A percentile compares a stretch with the other conserved stretches of the same genome.
phyloP scores from a whole-genome alignment of 345 rosid genomes.

The Pistacia atlantica region DNA sequence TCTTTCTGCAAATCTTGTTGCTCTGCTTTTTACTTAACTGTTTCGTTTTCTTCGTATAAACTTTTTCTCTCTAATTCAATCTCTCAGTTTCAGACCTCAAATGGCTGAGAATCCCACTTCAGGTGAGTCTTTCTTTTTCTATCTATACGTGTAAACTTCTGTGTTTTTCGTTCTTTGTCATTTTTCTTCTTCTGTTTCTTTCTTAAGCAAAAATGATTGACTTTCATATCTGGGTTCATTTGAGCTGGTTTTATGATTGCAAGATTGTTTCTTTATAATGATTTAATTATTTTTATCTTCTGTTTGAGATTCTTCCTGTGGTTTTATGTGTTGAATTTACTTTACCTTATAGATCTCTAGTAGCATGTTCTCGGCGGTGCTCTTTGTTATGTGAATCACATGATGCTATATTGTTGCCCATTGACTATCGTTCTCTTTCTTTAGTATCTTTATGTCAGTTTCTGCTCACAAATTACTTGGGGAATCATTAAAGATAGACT shows the following conservation, averaged over 20 bases:
- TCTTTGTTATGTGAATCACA: background rate
- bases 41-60: no score
- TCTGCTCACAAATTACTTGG: slow-evolving; percentile 6
- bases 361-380: background rate
- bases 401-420: background rate
- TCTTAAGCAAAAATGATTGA: background rate
- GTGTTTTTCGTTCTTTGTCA: slow-evolving; percentile 18
- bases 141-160: background rate
- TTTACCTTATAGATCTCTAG: slow-evolving; percentile 24
- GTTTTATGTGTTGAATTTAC: slow-evolving; percentile 7
- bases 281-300: background rate
- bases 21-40: no score
- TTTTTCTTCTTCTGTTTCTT: background rate
- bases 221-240: slow-evolving; percentile 17
- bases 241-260: background rate
- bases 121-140: slow-evolving; percentile 32
- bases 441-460: background rate
- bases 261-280: slow-evolving; percentile 18
- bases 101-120: slow-evolving; percentile 50
- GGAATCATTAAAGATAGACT: background rate
- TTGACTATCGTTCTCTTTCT: background rate
- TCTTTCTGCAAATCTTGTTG: slow-evolving; percentile 11
- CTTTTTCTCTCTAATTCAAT: slow-evolving; percentile 14
- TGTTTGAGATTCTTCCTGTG: background rate
- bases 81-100: slow-evolving; percentile 10